phyloP scores from a whole-genome alignment of 2,329 filamentous ascomycete species.

The Didymella exigua region DNA sequence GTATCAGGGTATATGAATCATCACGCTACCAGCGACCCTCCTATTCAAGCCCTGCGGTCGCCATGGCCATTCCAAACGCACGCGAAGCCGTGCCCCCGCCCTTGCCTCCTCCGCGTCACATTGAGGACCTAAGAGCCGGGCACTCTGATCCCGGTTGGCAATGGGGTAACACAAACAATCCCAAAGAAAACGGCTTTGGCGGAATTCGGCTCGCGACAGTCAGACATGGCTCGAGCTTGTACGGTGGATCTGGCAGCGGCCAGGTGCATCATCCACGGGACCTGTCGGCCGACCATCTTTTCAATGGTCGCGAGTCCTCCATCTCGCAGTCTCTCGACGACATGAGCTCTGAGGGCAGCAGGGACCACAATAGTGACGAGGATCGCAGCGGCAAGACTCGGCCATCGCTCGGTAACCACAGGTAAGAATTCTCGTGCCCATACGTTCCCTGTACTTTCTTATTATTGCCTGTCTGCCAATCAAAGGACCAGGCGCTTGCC shows the following conservation, averaged over 20 bases:
- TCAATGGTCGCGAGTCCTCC: constrained; percentile 49
- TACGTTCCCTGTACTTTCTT: constrained; percentile 9
- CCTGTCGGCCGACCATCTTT: constrained; percentile 36
- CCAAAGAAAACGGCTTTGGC: constrained; percentile 55
- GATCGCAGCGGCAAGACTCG: constrained; percentile 42
- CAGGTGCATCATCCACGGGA: constrained; percentile 31
- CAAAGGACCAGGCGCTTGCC: constrained; percentile 3
- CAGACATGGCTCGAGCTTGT: constrained; percentile 56
- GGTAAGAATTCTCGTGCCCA: constrained; percentile 41
- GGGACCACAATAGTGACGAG: constrained; percentile 45
- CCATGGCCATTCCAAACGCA: constrained; percentile 67
- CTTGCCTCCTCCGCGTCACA: constrained; percentile 66
- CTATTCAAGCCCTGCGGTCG: constrained; percentile 50
- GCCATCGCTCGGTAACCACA: constrained; percentile 50
- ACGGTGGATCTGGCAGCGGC: constrained; percentile 40
- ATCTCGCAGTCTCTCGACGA: constrained; percentile 46
- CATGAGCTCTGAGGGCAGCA: constrained; percentile 43
- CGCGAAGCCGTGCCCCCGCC: constrained; percentile 65
- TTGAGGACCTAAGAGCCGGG: constrained; percentile 61
- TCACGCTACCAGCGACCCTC: constrained; percentile 47
- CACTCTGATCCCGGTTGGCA: constrained; percentile 68
- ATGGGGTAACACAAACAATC: constrained; percentile 65
- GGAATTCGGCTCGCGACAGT: constrained; percentile 51
- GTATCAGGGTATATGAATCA: constrained; percentile 52
- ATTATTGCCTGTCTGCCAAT: constrained; percentile 7